Evolutionary conservation across 2,329 filamentous ascomycete genomes (phyloP), one percentile per base, ranked within the genome.

Genomic region (Basipetospora chlamydospora): DNA sequence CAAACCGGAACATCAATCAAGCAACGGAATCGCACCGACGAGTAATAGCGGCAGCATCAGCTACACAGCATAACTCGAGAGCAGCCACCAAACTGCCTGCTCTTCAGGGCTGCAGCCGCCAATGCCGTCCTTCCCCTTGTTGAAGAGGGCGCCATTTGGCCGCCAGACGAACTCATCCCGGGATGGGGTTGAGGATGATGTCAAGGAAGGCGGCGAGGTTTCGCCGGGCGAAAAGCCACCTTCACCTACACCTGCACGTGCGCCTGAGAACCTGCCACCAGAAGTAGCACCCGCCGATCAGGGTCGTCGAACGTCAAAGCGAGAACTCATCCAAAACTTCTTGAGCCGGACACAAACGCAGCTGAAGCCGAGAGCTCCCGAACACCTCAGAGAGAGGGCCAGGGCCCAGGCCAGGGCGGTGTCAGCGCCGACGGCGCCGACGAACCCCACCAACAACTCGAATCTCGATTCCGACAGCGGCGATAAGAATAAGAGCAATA

Each of bases 91-190:
- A n/a, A n/a, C n/a, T n/a, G n/a, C n/a, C n/a, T n/a, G n/a, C n/a
- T n/a, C n/a, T n/a, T n/a, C n/a, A n/a, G n/a, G n/a, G n/a, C n/a
- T n/a, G n/a, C 26, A 28, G 13, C 17, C 10, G 17, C 29, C 16
- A 31, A 31, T 31, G 29, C 29, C 29, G 29, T 31, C 29, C 10
- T 20, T 31, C 15, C 17, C 29, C 16, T 31, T 16, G 29, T 31
- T 18, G 29, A 31, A 20, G 17, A 8, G 29, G 29, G 6, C 29
- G 17, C 9, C 29, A 11, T 31, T 21, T 12, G 29, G 16, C 17
- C 29, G 29, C 17, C 29, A 31, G 29, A n/a, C 16, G 17, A 31
- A 18, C 16, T 16, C 16, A 20, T 10, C 29, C 29, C 18, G 17
- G 10, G 17, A 31, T 18, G 16, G 21, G 16, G 4, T 20, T 18